Percentiles rank a stretch among this genome's conserved stretches.
Evolutionary conservation across 257 asterid genomes (phyloP).

Genomic region (Solanum paucissectum): DNA sequence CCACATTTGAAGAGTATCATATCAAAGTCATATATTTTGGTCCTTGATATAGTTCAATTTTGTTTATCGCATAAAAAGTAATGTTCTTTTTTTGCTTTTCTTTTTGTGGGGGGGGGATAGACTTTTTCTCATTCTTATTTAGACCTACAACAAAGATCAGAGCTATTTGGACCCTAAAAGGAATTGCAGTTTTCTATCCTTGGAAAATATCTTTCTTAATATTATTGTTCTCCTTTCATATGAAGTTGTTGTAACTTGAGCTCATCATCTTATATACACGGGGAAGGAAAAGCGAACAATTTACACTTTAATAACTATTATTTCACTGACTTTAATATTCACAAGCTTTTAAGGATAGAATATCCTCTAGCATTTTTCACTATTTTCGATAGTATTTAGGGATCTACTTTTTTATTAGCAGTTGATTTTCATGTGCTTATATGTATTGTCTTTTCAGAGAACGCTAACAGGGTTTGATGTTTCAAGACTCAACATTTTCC

Average conservation of each 20-base stretch:
- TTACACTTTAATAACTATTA: not conserved
- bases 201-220: not conserved
- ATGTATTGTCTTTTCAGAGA: not conserved
- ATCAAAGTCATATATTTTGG: not conserved
- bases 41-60: not conserved
- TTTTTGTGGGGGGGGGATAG: too few relatives aligned
- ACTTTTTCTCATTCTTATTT: not conserved
- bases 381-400: not conserved
- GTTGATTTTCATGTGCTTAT: not conserved
- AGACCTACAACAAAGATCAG: not conserved
- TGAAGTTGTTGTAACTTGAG: not conserved
- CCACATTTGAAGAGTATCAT: not conserved
- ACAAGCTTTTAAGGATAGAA: not conserved
- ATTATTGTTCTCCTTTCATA: not conserved
- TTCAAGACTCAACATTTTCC: not conserved
- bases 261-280: not conserved
- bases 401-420: not conserved
- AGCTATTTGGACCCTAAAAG: not conserved
- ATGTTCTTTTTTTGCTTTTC: not conserved
- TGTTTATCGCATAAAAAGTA: not conserved
- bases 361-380: not conserved
- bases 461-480: not conserved
- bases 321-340: not conserved
- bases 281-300: not conserved
- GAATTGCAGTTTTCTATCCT: not conserved